A percentile compares a stretch with the other conserved stretches of the same genome.
These are phyloP conservation scores for Heterobasidion occidentale DNA, from an alignment of 1,284 basidiomycete species.

Conservation along the genomic window DNA sequence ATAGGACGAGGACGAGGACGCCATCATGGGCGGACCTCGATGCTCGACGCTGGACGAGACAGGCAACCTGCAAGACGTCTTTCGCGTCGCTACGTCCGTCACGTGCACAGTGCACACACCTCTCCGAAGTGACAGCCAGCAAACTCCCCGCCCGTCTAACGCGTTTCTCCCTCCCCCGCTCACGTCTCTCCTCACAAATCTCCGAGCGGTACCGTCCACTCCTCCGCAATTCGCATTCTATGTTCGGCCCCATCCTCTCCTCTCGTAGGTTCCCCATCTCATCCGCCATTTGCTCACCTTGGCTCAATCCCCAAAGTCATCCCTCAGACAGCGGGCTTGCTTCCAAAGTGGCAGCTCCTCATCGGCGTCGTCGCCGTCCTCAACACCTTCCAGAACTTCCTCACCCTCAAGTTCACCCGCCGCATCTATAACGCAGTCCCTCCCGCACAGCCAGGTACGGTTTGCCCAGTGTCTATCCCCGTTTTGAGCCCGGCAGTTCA, in stretches of 20 bases:
- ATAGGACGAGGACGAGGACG: constrained; percentile 17
- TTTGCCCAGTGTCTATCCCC: background rate
- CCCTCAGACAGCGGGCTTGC: constrained; percentile 56
- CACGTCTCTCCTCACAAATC: too few species aligned
- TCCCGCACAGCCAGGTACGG: constrained; percentile 12
- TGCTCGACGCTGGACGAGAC: constrained; percentile 12
- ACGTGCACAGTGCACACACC: too few species aligned
- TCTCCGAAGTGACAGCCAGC: background rate
- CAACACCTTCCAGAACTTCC: constrained; percentile 80
- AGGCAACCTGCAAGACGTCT: background rate
- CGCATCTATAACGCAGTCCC: constrained; percentile 66
- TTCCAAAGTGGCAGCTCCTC: constrained; percentile 83
- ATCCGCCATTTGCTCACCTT: background rate
- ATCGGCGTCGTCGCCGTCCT: constrained; percentile 72
- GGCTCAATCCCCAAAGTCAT: constrained; percentile 31
- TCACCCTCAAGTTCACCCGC: constrained; percentile 70
- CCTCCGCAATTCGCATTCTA: background rate
- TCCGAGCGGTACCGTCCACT: too few species aligned
- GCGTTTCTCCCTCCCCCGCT: too few species aligned
- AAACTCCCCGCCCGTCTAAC: too few species aligned
- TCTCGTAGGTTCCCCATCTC: background rate
- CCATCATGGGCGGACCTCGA: constrained; percentile 6
- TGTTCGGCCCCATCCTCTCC: background rate
- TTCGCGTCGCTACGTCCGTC: too few species aligned
- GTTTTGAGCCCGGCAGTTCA: background rate